These are phyloP conservation scores for Pyricularia pennisetigena DNA, from an alignment of 2,329 filamentous ascomycete species.

Conservation along the genomic window DNA sequence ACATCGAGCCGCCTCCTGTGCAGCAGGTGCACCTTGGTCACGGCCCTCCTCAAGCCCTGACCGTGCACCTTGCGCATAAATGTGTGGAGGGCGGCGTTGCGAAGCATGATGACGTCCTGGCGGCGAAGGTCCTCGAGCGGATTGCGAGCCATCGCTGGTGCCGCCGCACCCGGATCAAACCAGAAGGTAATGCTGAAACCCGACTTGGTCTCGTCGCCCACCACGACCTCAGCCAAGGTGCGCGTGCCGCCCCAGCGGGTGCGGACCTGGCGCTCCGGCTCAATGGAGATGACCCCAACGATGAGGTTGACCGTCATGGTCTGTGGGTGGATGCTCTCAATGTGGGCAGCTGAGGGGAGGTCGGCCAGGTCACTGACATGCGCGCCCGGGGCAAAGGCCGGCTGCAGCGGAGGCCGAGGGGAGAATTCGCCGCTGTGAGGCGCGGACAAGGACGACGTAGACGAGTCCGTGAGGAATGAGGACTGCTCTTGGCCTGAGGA, in stretches of 20 bases:
- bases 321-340: constrained; percentile 62
- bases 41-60: constrained; percentile 63
- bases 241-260: constrained; percentile 54
- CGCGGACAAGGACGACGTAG: constrained; percentile 27
- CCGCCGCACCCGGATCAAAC: constrained; percentile 31
- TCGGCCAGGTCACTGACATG: constrained; percentile 55
- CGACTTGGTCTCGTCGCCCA: constrained; percentile 77
- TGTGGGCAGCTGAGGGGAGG: constrained; percentile 57
- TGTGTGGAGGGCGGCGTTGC: constrained; percentile 67
- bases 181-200: constrained; percentile 81
- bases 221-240: constrained; percentile 64
- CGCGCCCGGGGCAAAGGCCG: constrained; percentile 16
- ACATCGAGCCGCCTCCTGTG: constrained; percentile 43
- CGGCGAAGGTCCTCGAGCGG: constrained; percentile 41
- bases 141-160: constrained; percentile 19
- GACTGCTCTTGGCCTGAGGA: constrained; percentile 12
- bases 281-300: constrained; percentile 66
- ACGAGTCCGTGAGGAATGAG: constrained; percentile 22
- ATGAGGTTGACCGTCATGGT: constrained; percentile 76
- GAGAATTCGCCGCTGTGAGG: constrained; percentile 7
- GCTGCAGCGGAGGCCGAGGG: constrained; percentile 5
- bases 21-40: constrained; percentile 61
- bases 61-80: constrained; percentile 76
- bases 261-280: constrained; percentile 55
- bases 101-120: constrained; percentile 70